Conservation (phyloP, 257 asterid genomes). For the Penstemon davidsonii region DNA sequence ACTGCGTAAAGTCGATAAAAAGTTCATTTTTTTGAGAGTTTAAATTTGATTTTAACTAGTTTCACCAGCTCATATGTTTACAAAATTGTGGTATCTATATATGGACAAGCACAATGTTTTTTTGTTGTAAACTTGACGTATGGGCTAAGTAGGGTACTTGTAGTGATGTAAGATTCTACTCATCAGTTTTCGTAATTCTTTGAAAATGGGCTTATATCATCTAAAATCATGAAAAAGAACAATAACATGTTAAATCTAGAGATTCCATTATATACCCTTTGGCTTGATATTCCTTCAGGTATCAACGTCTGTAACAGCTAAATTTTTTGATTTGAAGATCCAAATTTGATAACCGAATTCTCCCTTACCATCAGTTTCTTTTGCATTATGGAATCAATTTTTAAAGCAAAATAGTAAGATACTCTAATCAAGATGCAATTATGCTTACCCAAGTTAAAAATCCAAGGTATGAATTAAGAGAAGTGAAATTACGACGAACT, state of each 20-base stretch:
- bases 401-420: background rate
- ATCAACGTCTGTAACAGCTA: no score
- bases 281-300: no score
- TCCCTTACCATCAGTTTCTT: slow-evolving; percentile 6
- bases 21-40: slow-evolving; percentile 3
- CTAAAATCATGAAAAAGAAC: no score
- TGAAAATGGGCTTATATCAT: no score
- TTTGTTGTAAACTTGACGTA: background rate
- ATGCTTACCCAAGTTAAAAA: background rate
- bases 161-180: slow-evolving; percentile 15
- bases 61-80: background rate
- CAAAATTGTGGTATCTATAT: background rate
- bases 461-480: slow-evolving; percentile 4
- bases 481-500: background rate
- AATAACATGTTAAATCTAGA: no score
- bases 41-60: background rate
- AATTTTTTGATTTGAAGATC: no score
- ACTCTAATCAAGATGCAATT: background rate
- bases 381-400: slow-evolving; percentile 1
- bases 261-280: no score
- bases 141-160: background rate
- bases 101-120: no score
- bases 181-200: background rate
- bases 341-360: background rate
- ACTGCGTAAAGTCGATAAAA: slow-evolving; percentile 7